Base-by-base conservation (phyloP, 2,329 filamentous ascomycete species). In the Pseudocercospora ulei region DNA sequence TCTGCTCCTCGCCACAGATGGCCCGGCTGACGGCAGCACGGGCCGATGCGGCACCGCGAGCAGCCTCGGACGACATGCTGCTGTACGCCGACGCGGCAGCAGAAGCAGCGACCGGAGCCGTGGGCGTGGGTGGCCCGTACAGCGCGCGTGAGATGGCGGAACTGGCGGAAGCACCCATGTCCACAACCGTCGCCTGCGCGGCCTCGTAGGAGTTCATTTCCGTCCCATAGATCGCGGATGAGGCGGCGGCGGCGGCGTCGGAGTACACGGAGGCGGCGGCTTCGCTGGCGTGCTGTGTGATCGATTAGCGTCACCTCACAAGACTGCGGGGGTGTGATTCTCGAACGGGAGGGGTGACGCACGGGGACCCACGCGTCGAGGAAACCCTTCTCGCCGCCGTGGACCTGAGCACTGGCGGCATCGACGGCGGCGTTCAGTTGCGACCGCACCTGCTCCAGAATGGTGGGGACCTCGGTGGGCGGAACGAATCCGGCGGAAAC, bases 361-460 rank as follows among this genome's bases (percentile, higher is more conserved):
- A 31, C 29, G 19, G 29, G 29, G 19, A 31, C 12, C 41, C 43
- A 12, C 35, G 46, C 46, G 51, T 76, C 73, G 17, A 65, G 62
- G 2, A 62, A 60, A 17, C 72, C 69, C 53, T 72, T 74, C 12
- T 63, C 59, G 1, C 69, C 69, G 26, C 73, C 75, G 49, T 78
- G 77, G 11, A 76, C 57, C 29, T 74, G 72, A 7, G 66, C 57
- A 29, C 69, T 75, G 1, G 72, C 75, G 27, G 72, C 73, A 29
- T 72, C 68, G 5, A 79, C 69, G n/a, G 70, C 73, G 13, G 69
- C 62, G 35, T 75, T 67, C 26, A 79, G 61, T 46, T 75, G 72
- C 7, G 68, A 65, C 38, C 65, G 72, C 8, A 72, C 72, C n/a
- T 69, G 63, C 18, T 69, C 67, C 16, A 80, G 57, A 29, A 78